Percentiles rank a stretch among this genome's conserved stretches.
phyloP scores from a whole-genome alignment of 305 asterid genomes.

The Rubia tinctorum region DNA sequence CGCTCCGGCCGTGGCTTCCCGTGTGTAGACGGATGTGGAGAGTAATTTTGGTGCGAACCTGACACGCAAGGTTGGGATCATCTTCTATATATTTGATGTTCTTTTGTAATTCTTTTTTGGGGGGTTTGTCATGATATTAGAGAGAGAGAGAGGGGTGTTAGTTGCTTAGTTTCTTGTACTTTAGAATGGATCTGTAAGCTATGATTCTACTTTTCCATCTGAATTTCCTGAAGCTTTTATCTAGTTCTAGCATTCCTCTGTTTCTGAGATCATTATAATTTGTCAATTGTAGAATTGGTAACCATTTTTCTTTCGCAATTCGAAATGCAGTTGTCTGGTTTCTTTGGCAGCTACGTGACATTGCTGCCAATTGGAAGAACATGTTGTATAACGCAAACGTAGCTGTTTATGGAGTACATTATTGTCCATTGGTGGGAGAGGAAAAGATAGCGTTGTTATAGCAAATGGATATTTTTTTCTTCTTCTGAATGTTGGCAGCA shows the following conservation, averaged over 20 bases:
- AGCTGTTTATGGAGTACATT: background rate
- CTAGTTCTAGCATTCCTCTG: background rate
- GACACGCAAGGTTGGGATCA: conserved; percentile 17
- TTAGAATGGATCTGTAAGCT: conserved; percentile 22
- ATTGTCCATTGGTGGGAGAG: background rate
- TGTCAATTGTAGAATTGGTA: background rate
- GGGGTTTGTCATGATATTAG: background rate
- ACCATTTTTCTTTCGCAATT: background rate
- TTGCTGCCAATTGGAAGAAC: background rate
- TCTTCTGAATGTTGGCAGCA: no score
- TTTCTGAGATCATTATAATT: background rate
- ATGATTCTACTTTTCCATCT: conserved; percentile 1
- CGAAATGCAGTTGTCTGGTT: background rate
- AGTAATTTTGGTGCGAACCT: background rate
- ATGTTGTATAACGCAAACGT: background rate
- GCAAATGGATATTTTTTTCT: no score
- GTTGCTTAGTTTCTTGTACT: conserved; percentile 11
- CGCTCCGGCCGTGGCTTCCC: conserved; percentile 22
- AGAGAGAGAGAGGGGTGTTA: conserved; percentile 6
- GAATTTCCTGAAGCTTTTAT: background rate
- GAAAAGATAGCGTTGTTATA: no score
- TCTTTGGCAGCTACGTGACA: background rate
- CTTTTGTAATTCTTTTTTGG: conserved; percentile 4
- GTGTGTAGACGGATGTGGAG: conserved; percentile 22
- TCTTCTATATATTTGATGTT: background rate